Evolutionary conservation across 2,329 filamentous ascomycete species (phyloP), one percentile per base, ranked within the genome.

Genomic region (Fusarium setosum): DNA sequence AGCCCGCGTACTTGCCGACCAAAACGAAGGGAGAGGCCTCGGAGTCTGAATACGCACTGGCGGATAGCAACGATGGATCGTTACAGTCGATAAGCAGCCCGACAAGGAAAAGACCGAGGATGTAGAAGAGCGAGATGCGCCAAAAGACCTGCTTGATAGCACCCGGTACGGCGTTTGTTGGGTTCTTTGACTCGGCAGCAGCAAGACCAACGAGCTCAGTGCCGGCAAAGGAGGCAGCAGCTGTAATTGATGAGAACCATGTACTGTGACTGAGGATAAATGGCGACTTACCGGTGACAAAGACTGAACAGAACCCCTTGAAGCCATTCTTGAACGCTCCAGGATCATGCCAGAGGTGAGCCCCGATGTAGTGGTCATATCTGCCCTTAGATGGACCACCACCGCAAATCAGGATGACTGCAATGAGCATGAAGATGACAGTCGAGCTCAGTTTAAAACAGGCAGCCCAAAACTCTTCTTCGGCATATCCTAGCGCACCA

Each of bases 71-170:
- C 21, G 73, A 73, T 1, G 67, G 32, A 50, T 83, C 81, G 48
- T 79, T 72, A 35, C 77, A 76, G 32, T 75, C 72, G 55, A 83
- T 73, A 5, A 82, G 73, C 6, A 83, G 74, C 24, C 81, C 81
- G 57, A 83, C 76, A 52, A 82, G 80, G 69, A 80, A 79, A 17
- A 83, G 76, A 38, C 80, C 80, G 1, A 83, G 67, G 56, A 83
- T 74, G 67, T 83, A 83, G 67, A 83, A 67, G 42, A 82, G 70
- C 18, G 79, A 79, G 57, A 83, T 81, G 70, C 81, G 79, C 80
- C 80, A 82, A 66, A 82, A 83, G 20, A 83, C 90, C 75, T 94
- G 92, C 80, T 93, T 94, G 72, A 93, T 87, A 4, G 92, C 92
- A 15, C 87, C 89, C 1, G 92, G 92, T 2, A 96, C 83, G 1